Evolutionary conservation across 106 monocot species (phyloP).

Genomic region (Acanthochlamys bracteata): DNA sequence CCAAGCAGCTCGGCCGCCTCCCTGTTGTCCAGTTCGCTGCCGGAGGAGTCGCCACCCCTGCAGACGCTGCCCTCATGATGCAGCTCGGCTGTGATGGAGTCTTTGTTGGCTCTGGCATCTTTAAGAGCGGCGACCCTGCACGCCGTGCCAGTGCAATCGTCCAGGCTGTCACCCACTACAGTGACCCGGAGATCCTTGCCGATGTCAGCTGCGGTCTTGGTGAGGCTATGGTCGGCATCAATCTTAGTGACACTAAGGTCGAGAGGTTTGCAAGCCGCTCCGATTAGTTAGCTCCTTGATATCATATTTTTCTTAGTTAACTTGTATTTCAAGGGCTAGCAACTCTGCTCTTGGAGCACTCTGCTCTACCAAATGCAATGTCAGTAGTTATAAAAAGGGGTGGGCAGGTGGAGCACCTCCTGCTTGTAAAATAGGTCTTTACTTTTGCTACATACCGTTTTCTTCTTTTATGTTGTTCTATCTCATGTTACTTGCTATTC

Average conservation of each 20-base stretch:
- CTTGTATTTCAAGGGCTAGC: no score
- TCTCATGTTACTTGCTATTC: no score
- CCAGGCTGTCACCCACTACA: not conserved
- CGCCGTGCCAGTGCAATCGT: not conserved
- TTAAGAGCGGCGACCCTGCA: not conserved
- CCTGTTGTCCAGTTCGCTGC: not conserved
- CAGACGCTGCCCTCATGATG: not conserved
- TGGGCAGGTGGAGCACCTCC: no score
- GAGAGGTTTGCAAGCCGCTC: not conserved
- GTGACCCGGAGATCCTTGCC: not conserved
- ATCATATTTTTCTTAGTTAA: no score
- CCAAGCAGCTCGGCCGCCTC: constrained; percentile 1
- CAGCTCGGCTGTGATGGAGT: not conserved
- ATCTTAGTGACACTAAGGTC: not conserved
- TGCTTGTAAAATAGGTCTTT: no score
- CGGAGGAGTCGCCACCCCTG: not conserved
- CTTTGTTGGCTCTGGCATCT: not conserved
- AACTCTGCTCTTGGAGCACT: no score
- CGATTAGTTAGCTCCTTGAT: not conserved
- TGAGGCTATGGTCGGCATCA: not conserved
- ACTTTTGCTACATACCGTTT: no score
- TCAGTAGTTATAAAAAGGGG: no score
- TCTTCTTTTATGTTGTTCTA: no score
- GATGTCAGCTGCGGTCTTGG: not conserved
- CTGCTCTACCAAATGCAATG: no score